These are phyloP conservation scores for Rhynchosporium agropyri DNA, from an alignment of 2,329 filamentous ascomycete genomes.

Conservation along the genomic window DNA sequence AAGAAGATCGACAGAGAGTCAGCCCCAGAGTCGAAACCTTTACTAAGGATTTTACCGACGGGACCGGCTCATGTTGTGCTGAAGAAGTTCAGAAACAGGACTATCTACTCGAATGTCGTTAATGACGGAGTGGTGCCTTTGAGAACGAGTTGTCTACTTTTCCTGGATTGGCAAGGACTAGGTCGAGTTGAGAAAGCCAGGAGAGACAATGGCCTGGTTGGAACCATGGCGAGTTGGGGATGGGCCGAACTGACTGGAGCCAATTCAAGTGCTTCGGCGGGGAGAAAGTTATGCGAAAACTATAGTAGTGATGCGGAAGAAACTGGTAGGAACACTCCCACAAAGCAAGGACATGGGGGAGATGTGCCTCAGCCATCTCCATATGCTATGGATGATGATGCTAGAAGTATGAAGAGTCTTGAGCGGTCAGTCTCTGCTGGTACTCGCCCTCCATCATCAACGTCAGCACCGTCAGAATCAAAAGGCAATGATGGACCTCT, in stretches of 20 bases:
- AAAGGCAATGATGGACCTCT: constrained; percentile 53
- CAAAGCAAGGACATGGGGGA: constrained; percentile 44
- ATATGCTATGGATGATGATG: constrained; percentile 70
- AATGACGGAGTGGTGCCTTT: constrained; percentile 97
- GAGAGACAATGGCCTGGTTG: constrained; percentile 87
- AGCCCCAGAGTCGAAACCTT: constrained; percentile 82
- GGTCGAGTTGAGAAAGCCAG: constrained; percentile 93
- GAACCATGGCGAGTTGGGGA: constrained; percentile 90
- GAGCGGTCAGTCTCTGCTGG: constrained; percentile 34
- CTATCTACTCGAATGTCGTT: constrained; percentile 94
- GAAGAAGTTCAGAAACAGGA: constrained; percentile 85
- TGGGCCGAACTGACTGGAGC: constrained; percentile 87
- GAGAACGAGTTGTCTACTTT: constrained; percentile 92
- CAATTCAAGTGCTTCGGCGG: constrained; percentile 47
- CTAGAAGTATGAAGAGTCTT: constrained; percentile 56
- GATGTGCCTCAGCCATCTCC: constrained; percentile 72
- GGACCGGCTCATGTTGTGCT: constrained; percentile 87
- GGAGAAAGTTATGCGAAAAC: constrained; percentile 32
- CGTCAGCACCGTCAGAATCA: constrained; percentile 28
- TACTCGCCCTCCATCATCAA: constrained; percentile 23
- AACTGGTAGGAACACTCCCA: constrained; percentile 47
- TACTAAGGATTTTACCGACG: constrained; percentile 85
- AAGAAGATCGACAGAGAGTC: constrained; percentile 59
- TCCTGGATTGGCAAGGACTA: constrained; percentile 93
- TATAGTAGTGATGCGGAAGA: constrained; percentile 35